phyloP scores from a whole-genome alignment of 345 rosid genomes.

The Clausena lansium region DNA sequence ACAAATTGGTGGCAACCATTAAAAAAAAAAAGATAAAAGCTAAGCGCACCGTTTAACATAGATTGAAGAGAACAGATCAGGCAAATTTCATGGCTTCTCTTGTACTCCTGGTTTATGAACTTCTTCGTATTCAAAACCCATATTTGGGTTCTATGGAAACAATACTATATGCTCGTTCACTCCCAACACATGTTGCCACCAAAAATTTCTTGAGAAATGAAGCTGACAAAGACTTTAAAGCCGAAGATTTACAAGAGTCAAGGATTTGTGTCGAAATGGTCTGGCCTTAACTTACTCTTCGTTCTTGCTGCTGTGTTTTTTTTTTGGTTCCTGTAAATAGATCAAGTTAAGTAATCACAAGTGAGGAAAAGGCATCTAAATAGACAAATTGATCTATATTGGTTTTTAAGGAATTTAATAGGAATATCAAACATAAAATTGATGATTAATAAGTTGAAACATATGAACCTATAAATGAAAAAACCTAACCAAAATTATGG shows the following conservation, averaged over 20 bases:
- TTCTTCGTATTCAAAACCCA: neutral
- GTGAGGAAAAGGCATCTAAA: too few relatives aligned
- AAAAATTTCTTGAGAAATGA: neutral
- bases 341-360: too few relatives aligned
- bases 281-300: neutral
- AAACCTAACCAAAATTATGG: too few relatives aligned
- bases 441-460: too few relatives aligned
- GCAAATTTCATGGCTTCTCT: constrained; percentile 4
- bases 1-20: too few relatives aligned
- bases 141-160: neutral
- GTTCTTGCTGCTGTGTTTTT: neutral
- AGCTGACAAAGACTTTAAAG: neutral
- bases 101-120: neutral
- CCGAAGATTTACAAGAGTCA: neutral
- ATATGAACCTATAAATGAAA: too few relatives aligned
- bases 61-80: too few relatives aligned
- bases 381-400: too few relatives aligned
- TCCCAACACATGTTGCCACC: neutral
- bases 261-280: neutral
- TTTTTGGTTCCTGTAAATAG: neutral
- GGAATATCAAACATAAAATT: too few relatives aligned
- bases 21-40: too few relatives aligned
- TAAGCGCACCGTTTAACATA: too few relatives aligned
- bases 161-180: neutral
- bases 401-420: too few relatives aligned